Evolutionary conservation across 192 early-diverging fungal genomes (phyloP).

Genomic region (Pecoramyces ruminantium): DNA sequence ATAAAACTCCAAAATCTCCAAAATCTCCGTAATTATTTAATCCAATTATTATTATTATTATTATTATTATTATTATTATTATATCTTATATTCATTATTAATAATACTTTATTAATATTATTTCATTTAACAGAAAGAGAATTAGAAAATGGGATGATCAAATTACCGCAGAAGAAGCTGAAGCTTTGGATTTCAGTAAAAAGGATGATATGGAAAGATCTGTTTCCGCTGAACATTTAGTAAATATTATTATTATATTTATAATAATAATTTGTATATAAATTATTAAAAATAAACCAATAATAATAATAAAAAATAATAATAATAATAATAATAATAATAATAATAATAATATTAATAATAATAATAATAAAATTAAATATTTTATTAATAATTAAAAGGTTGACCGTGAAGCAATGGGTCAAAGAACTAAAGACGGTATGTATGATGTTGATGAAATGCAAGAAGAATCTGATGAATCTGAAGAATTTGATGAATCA

Average conservation of each 20-base stretch:
- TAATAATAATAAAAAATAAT: too few relatives aligned
- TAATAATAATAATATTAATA: too few relatives aligned
- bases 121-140: background rate
- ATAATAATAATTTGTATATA: too few relatives aligned
- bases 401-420: background rate
- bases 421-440: slow-evolving; percentile 5
- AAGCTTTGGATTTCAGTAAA: background rate
- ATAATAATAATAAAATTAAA: too few relatives aligned
- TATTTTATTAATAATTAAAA: background rate
- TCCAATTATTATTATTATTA: background rate
- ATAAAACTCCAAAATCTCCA: background rate
- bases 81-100: too few relatives aligned
- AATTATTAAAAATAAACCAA: too few relatives aligned
- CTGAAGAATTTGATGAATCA: slow-evolving; percentile 20
- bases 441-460: slow-evolving; percentile 24
- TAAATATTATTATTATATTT: background rate
- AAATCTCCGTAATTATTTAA: background rate
- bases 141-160: background rate
- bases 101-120: too few relatives aligned
- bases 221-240: background rate
- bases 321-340: too few relatives aligned
- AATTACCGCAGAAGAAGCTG: background rate
- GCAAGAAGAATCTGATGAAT: slow-evolving; percentile 33
- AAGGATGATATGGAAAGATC: background rate
- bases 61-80: too few relatives aligned